A percentile compares a stretch with the other conserved stretches of the same genome.
Evolutionary conservation across 768 basidiomycete species (phyloP).

Genomic region (Xanthoconium purpureum): DNA sequence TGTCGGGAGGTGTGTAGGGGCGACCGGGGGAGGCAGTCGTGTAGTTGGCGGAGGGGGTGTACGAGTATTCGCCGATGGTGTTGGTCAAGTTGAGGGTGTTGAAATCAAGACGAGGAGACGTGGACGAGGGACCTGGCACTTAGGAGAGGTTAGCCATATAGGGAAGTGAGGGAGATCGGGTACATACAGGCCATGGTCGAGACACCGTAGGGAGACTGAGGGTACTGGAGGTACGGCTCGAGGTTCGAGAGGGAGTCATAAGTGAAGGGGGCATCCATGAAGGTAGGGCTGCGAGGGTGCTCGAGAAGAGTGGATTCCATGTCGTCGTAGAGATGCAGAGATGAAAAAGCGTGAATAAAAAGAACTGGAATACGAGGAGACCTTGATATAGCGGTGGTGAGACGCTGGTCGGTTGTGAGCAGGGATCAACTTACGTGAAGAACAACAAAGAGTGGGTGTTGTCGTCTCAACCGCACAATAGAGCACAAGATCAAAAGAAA

Average conservation of each 20-base stretch:
- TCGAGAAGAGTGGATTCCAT: conserved; percentile 53
- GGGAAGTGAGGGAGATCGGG: neutral
- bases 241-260: conserved; percentile 46
- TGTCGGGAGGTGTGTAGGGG: conserved; percentile 65
- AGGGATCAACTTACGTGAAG: conserved; percentile 30
- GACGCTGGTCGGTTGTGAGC: neutral
- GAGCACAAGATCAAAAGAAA: conserved; percentile 30
- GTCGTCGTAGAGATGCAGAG: conserved; percentile 34
- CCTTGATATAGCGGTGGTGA: conserved; percentile 15
- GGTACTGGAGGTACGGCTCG: conserved; percentile 66
- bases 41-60: conserved; percentile 53
- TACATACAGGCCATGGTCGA: conserved; percentile 59
- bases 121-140: conserved; percentile 52
- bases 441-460: conserved; percentile 31
- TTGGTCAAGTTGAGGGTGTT: conserved; percentile 56
- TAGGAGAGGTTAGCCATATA: conserved; percentile 10
- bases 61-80: conserved; percentile 57
- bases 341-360: conserved; percentile 35
- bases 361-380: conserved; percentile 34
- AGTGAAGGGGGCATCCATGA: conserved; percentile 46
- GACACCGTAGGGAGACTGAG: conserved; percentile 61
- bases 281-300: conserved; percentile 48
- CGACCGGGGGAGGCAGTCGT: conserved; percentile 52
- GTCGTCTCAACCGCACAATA: conserved; percentile 35
- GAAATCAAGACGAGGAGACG: conserved; percentile 63